Evolutionary conservation across 2,329 filamentous ascomycete genomes (phyloP), one percentile per base, ranked within the genome.

Genomic region (Talaromyces verruculosus): DNA sequence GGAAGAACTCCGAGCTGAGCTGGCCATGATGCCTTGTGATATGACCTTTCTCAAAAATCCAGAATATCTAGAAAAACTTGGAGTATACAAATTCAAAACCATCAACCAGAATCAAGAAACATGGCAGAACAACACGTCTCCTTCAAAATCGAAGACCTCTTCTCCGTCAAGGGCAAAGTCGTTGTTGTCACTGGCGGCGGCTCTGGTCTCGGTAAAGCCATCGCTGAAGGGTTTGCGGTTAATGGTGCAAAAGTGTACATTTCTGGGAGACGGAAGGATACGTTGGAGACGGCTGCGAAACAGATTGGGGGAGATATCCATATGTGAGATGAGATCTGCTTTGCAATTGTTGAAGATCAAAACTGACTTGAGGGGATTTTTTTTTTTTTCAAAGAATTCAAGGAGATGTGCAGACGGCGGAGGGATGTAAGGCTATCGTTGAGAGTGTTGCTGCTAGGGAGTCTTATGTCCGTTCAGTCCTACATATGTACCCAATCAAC

Each of bases 161-260:
- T 64, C 30, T 60, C 63, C 11, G 63, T 64, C 30, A 64, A 64
- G 41, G 41, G 47, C 41, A 64, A 64, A 59, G 53, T 72, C 39
- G 63, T 67, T 33, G 58, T 70, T 25, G 47, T 69, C 22, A 68
- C 67, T 10, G 67, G 65, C 30, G 67, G 68, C 17, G 67, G 67
- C 8, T 67, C 67, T 45, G 65, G 67, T 22, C 57, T 68, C 25
- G 67, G 67, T 6, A 68, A 68, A 65, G 65, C 67, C 10, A 64
- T 64, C 60, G 63, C 63, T 28, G 63, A 75, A 53, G 80, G 81
- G 0, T 72, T 82, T 0, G 79, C 75, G 4, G 73, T 74, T 22
- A 84, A 84, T 60, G 84, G 84, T 5, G 84, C 84, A 6, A 83
- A 81, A 65, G 82, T 86, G 41, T 85, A 84, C 72, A 84, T 85